Percentiles rank a stretch among this genome's conserved stretches.
These are phyloP conservation scores for Calonectria naviculata DNA, from an alignment of 2,329 filamentous ascomycete genomes.

Conservation along the genomic window DNA sequence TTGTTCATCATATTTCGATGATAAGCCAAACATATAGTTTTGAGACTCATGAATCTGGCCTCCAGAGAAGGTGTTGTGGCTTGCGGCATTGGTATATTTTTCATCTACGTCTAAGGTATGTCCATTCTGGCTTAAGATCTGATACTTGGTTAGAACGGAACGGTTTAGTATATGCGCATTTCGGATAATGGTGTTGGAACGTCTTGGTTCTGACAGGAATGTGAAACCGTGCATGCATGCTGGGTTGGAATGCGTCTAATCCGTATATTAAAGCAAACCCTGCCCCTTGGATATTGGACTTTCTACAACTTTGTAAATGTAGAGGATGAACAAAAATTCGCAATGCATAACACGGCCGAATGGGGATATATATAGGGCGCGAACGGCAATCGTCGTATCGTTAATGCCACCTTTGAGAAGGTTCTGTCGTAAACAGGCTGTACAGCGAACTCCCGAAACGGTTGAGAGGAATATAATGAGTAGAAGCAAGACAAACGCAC, in stretches of 20 bases:
- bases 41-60: not conserved
- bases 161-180: not conserved
- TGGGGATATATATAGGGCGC: conserved; percentile 25
- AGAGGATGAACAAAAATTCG: not conserved
- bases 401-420: conserved; percentile 61
- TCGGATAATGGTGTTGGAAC: not conserved
- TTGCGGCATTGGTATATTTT: not conserved
- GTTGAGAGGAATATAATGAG: not conserved
- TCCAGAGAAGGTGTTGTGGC: not conserved
- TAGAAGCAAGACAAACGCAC: conserved; percentile 50
- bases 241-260: not conserved
- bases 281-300: not conserved
- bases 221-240: not conserved
- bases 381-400: conserved; percentile 58
- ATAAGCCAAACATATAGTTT: not conserved
- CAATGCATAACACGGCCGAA: not conserved
- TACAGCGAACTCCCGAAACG: not conserved
- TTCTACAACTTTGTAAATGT: not conserved
- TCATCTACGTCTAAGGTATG: not conserved
- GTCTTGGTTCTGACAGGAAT: not conserved
- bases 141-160: not conserved
- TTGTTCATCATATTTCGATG: not conserved
- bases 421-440: conserved; percentile 49
- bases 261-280: not conserved
- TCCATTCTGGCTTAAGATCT: conserved; percentile 11